These are phyloP conservation scores for Globisporangium apiculatum DNA, from an alignment of 352 stramenopile genomes.

Conservation along the genomic window DNA sequence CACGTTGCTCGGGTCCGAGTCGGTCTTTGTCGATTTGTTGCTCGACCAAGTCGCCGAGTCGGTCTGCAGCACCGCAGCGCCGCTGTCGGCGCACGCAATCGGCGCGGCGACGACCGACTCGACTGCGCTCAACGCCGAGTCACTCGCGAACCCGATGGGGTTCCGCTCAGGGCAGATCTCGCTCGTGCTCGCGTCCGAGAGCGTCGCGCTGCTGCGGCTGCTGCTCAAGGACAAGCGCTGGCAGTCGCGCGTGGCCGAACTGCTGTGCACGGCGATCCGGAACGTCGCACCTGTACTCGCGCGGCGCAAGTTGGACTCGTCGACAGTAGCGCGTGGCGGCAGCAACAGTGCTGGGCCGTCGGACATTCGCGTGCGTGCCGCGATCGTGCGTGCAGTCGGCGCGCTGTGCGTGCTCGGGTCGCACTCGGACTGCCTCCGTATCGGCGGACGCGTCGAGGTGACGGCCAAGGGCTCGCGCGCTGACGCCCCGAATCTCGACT, in stretches of 20 bases:
- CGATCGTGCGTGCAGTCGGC: constrained; percentile 75
- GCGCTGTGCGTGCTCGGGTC: constrained; percentile 79
- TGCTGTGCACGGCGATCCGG: constrained; percentile 61
- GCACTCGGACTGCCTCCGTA: constrained; percentile 76
- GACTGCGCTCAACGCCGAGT: constrained; percentile 44
- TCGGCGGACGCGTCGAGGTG: constrained; percentile 73
- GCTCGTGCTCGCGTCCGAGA: constrained; percentile 70
- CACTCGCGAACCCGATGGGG: constrained; percentile 71
- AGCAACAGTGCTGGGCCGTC: constrained; percentile 19
- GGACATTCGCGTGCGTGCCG: constrained; percentile 56
- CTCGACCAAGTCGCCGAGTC: constrained; percentile 85
- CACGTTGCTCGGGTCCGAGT: constrained; percentile 70
- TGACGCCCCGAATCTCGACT: constrained; percentile 31
- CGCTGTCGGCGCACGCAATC: constrained; percentile 47
- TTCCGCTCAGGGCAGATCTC: constrained; percentile 81
- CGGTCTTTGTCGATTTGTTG: constrained; percentile 74
- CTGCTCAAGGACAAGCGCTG: constrained; percentile 66
- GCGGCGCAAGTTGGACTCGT: constrained; percentile 22
- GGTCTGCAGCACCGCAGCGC: constrained; percentile 68
- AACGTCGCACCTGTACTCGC: constrained; percentile 65
- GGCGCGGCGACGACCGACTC: constrained; percentile 25
- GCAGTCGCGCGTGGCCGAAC: constrained; percentile 50
- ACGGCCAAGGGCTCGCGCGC: constrained; percentile 31
- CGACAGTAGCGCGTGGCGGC: background rate
- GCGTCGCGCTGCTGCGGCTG: constrained; percentile 66